Evolutionary conservation across 2,329 filamentous ascomycete species (phyloP).

Genomic region (Hypoxylon sp.): DNA sequence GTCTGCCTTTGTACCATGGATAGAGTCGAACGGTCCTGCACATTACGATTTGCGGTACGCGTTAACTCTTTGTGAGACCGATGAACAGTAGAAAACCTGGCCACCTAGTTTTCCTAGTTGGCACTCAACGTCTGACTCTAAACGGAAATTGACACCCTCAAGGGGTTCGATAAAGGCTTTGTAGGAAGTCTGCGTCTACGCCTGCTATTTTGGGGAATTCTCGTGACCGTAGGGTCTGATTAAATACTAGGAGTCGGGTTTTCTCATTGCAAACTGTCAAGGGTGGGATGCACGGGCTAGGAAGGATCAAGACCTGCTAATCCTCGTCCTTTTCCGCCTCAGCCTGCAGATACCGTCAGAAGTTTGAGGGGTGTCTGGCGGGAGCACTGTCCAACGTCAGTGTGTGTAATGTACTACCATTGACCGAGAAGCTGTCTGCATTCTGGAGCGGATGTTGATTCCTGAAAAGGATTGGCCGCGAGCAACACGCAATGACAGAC

Average conservation of each 20-base stretch:
- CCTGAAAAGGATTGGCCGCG: constrained; percentile 27
- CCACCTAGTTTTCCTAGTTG: constrained; percentile 19
- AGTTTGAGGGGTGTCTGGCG: constrained; percentile 27
- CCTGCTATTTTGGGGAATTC: constrained; percentile 37
- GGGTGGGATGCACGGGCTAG: constrained; percentile 35
- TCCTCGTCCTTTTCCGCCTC: constrained; percentile 37
- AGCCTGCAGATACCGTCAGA: constrained; percentile 33
- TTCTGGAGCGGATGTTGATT: constrained; percentile 19
- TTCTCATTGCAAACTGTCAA: constrained; percentile 30
- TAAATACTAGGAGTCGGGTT: constrained; percentile 22
- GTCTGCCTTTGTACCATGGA: constrained; percentile 12
- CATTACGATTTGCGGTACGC: constrained; percentile 34
- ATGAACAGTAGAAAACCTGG: constrained; percentile 22
- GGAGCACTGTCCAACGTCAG: constrained; percentile 35
- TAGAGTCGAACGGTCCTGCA: constrained; percentile 20
- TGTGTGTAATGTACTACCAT: constrained; percentile 35
- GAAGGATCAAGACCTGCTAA: constrained; percentile 39
- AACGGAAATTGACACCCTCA: constrained; percentile 12
- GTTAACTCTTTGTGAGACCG: constrained; percentile 21
- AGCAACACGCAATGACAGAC: constrained; percentile 24
- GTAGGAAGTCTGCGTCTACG: constrained; percentile 21
- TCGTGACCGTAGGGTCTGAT: constrained; percentile 17
- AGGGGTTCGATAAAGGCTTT: constrained; percentile 6
- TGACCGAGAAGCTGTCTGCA: constrained; percentile 29
- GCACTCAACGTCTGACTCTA: constrained; percentile 18